phyloP scores from a whole-genome alignment of 2,329 filamentous ascomycete species.

The Pseudogymnoascus sp. region DNA sequence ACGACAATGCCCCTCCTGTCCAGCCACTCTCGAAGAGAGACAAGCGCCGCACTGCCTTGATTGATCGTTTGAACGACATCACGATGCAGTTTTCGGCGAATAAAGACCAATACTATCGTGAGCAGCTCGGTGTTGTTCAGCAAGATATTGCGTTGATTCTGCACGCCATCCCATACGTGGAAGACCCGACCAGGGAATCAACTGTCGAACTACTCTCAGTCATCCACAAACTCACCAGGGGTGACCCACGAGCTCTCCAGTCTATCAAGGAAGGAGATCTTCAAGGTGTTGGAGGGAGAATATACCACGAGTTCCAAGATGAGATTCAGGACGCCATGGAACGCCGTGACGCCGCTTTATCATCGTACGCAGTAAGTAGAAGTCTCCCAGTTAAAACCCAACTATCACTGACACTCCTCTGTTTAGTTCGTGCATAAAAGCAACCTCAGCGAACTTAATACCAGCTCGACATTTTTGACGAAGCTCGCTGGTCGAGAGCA shows the following conservation, averaged over 20 bases:
- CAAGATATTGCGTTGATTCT: slow-evolving; percentile 81
- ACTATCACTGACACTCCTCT: slow-evolving; percentile 17
- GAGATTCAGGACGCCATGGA: slow-evolving; percentile 85
- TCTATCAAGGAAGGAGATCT: slow-evolving; percentile 29
- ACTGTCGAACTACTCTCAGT: slow-evolving; percentile 34
- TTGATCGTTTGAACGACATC: slow-evolving; percentile 70
- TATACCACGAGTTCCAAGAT: slow-evolving; percentile 77
- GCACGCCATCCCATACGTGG: slow-evolving; percentile 72
- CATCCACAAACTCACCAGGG: slow-evolving; percentile 31
- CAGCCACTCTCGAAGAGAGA: slow-evolving; percentile 66
- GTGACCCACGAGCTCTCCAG: slow-evolving; percentile 24
- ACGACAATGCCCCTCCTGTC: slow-evolving; percentile 6
- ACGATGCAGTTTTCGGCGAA: slow-evolving; percentile 72
- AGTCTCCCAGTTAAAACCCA: slow-evolving; percentile 10
- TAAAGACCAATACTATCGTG: slow-evolving; percentile 75
- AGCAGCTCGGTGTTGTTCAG: slow-evolving; percentile 86
- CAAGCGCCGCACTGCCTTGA: slow-evolving; percentile 75
- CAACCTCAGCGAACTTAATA: slow-evolving; percentile 51
- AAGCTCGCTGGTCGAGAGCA: slow-evolving; percentile 58
- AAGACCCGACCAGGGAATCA: slow-evolving; percentile 55
- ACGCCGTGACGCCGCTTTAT: slow-evolving; percentile 74
- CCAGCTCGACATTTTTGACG: slow-evolving; percentile 52
- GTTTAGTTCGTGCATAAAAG: slow-evolving; percentile 55
- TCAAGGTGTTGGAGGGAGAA: slow-evolving; percentile 62
- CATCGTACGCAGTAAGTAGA: slow-evolving; percentile 65